These are phyloP conservation scores for Drosera spatulata DNA, from an alignment of 179 eudicot genomes.

Conservation along the genomic window DNA sequence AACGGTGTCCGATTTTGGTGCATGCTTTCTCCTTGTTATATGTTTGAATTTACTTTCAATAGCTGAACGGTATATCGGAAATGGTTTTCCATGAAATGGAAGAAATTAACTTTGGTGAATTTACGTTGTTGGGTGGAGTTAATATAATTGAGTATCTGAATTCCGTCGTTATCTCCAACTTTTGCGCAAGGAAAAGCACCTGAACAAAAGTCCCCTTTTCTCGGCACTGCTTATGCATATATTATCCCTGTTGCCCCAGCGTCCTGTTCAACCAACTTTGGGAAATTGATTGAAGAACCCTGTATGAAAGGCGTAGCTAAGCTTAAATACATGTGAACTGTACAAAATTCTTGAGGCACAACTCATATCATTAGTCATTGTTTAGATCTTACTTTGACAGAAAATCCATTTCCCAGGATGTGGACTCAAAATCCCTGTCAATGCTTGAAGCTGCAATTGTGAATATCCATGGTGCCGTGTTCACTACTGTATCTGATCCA, in stretches of 20 bases:
- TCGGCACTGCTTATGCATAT: constrained; percentile 20
- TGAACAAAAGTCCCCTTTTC: constrained; percentile 26
- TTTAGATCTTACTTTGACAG: constrained; percentile 30
- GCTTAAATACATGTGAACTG: constrained; percentile 1
- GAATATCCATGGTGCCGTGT: constrained; percentile 89
- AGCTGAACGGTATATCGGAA: no score
- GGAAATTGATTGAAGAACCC: constrained; percentile 48
- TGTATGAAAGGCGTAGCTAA: constrained; percentile 9
- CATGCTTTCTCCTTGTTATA: neutral
- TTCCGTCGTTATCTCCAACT: constrained; percentile 24
- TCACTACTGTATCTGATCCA: constrained; percentile 45
- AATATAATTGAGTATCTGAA: constrained; percentile 28
- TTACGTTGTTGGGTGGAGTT: constrained; percentile 27
- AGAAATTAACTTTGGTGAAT: neutral
- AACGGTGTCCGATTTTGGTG: neutral
- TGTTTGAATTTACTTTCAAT: neutral
- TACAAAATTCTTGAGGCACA: neutral
- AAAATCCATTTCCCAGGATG: constrained; percentile 46
- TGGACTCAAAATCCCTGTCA: constrained; percentile 62
- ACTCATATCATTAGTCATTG: neutral
- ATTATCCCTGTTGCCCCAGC: constrained; percentile 34
- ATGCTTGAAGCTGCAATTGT: constrained; percentile 78
- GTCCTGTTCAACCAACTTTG: constrained; percentile 41
- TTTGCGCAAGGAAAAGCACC: constrained; percentile 33
- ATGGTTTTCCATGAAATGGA: neutral